Percentiles rank a stretch among this genome's conserved stretches.
Conservation (phyloP, 164 flowering plant species). For the Stephania japonica region DNA sequence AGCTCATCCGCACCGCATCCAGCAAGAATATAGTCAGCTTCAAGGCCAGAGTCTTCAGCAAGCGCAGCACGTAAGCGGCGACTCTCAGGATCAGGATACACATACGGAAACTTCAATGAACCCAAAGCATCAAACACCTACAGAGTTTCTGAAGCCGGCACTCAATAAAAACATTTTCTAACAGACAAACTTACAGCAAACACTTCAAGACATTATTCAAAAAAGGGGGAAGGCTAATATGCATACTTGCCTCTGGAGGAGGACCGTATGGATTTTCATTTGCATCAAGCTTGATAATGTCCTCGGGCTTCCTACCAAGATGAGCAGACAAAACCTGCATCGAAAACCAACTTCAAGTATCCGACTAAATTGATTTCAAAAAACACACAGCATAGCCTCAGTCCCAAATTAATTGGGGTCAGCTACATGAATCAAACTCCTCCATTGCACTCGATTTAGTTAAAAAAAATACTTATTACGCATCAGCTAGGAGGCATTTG, state of each 20-base stretch:
- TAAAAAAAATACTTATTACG: no score
- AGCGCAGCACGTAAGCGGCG: slow-evolving; percentile 86
- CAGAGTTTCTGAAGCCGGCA: slow-evolving; percentile 30
- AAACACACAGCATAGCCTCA: no score
- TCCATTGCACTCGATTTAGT: no score
- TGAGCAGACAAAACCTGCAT: slow-evolving; percentile 76
- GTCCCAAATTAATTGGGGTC: no score
- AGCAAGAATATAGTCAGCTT: slow-evolving; percentile 78
- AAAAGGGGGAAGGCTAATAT: neutral
- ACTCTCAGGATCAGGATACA: slow-evolving; percentile 96
- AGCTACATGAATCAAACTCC: no score
- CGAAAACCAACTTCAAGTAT: neutral
- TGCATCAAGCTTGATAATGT: slow-evolving; percentile 91
- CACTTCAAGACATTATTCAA: neutral
- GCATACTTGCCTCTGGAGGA: slow-evolving; percentile 89
- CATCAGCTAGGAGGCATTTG: no score
- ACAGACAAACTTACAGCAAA: slow-evolving; percentile 6
- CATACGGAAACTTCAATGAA: slow-evolving; percentile 70
- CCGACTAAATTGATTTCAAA: neutral
- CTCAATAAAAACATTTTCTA: slow-evolving; percentile 15
- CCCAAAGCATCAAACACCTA: slow-evolving; percentile 90
- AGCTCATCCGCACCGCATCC: slow-evolving; percentile 99
- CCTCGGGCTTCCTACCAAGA: slow-evolving; percentile 95
- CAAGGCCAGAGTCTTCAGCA: slow-evolving; percentile 91
- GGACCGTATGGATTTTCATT: slow-evolving; percentile 99